phyloP scores from a whole-genome alignment of 176 grass and related monocot species.

The Themeda triandra region DNA sequence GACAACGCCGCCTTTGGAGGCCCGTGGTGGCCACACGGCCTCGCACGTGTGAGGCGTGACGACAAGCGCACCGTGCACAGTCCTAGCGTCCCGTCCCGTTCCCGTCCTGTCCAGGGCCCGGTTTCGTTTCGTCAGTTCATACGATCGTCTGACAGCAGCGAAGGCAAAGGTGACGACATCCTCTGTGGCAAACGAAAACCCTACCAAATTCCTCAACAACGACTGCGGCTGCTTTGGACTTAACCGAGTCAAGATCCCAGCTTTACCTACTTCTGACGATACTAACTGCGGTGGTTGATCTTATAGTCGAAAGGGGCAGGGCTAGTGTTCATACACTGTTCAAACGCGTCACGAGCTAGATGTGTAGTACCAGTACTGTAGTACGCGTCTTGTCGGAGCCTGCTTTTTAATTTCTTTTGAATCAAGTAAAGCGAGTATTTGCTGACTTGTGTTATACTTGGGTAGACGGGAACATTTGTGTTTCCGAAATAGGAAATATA shows the following conservation, averaged over 20 bases:
- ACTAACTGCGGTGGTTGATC: constrained; percentile 25
- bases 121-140: constrained; percentile 40
- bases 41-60: constrained; percentile 1
- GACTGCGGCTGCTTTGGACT: constrained; percentile 23
- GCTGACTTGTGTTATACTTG: too few relatives aligned
- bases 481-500: too few relatives aligned
- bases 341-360: background rate
- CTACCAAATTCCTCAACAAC: constrained; percentile 22
- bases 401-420: background rate
- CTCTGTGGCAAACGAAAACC: background rate
- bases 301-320: background rate
- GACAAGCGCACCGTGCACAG: background rate
- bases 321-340: constrained; percentile 14
- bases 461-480: too few relatives aligned
- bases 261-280: constrained; percentile 30
- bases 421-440: background rate
- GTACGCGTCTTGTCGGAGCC: background rate
- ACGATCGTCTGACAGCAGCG: constrained; percentile 41
- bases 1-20: background rate
- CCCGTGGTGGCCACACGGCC: background rate
- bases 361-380: background rate
- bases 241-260: constrained; percentile 1
- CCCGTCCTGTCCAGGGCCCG: background rate
- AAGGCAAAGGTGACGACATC: background rate
- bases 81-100: too few relatives aligned